A percentile compares a stretch with the other conserved stretches of the same genome.
Conservation (phyloP, 192 early-diverging fungal species). For the Allomyces arbusculus region DNA sequence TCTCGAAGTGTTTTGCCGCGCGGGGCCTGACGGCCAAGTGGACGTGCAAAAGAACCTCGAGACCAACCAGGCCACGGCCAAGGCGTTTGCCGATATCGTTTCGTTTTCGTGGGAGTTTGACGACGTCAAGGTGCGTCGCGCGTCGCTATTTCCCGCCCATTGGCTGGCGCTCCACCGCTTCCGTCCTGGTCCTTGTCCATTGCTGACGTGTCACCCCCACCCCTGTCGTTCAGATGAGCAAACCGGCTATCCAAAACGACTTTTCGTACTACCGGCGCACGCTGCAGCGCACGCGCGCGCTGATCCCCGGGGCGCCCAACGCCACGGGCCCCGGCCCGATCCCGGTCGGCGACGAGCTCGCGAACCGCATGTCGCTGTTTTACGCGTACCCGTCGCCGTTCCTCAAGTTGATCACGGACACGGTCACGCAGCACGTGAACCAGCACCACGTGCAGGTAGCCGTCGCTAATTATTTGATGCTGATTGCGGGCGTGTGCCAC, state of each 20-base stretch:
- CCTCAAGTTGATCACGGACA: conserved; percentile 68
- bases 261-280: conserved; percentile 93
- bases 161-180: background rate
- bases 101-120: conserved; percentile 84
- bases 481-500: conserved; percentile 57
- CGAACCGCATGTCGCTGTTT: conserved; percentile 90
- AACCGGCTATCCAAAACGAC: conserved; percentile 82
- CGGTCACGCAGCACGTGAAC: conserved; percentile 44
- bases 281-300: conserved; percentile 38
- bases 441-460: conserved; percentile 18
- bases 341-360: conserved; percentile 61
- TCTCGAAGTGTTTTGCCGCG: conserved; percentile 41
- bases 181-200: conserved; percentile 8
- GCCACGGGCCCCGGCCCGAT: conserved; percentile 28
- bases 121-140: conserved; percentile 52
- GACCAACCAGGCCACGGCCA: conserved; percentile 55
- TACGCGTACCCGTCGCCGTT: conserved; percentile 89
- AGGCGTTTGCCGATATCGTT: conserved; percentile 61
- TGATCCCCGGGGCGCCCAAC: background rate
- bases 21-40: conserved; percentile 23
- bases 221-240: conserved; percentile 38
- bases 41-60: conserved; percentile 31
- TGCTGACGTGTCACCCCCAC: conserved; percentile 11
- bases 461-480: conserved; percentile 52
- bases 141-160: background rate